Evolutionary conservation across 176 grass and related monocot genomes (phyloP), one percentile per base, ranked within the genome.

Genomic region (Otatea glauca): DNA sequence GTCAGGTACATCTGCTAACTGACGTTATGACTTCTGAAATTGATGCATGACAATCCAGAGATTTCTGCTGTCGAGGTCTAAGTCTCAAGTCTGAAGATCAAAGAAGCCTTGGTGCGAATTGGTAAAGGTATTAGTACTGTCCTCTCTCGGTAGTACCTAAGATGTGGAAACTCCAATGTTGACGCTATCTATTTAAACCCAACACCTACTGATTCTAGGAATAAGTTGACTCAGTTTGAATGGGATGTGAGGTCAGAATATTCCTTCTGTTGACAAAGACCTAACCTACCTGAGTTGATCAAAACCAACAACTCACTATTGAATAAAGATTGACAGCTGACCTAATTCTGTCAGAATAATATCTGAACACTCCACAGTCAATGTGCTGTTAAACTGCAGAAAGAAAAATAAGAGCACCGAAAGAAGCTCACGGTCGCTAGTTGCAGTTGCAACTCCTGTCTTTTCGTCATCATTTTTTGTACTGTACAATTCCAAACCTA

Each of bases 251-350:
- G 29, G 48, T 45, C 6, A 58, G 9, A 56, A 74, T 86, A 35
- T 48, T 45, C 12, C 21, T 18, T 17, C 5, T 87, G 20, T 68
- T 38, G 7, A 76, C 16, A 29, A 5, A 27, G 4, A 44, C 7
- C 14, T 75, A 62, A 21, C 72, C 4, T 27, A 29, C 63, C 16
- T 78, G 51, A 71, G 54, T 65, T 76, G 38, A 42, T 61, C 21
- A 76, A 70, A 68, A 29, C 13, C 14, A 59, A 70, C 9, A 82
- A 59, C 1, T 48, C 65, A n/a, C 21, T 11, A 21, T 3, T 20
- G 55, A 84, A 34, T 78, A 55, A 12, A 65, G 15, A 72, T 77
- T 71, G 12, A 42, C 68, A 84, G 68, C 47, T 84, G 70, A 84
- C 79, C 56, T 83, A 73, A 64, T 45, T 78, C 17, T 88, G 13